Conservation (phyloP, 495 filamentous ascomycete species). For the Hyphodiscus hymeniophilus region DNA sequence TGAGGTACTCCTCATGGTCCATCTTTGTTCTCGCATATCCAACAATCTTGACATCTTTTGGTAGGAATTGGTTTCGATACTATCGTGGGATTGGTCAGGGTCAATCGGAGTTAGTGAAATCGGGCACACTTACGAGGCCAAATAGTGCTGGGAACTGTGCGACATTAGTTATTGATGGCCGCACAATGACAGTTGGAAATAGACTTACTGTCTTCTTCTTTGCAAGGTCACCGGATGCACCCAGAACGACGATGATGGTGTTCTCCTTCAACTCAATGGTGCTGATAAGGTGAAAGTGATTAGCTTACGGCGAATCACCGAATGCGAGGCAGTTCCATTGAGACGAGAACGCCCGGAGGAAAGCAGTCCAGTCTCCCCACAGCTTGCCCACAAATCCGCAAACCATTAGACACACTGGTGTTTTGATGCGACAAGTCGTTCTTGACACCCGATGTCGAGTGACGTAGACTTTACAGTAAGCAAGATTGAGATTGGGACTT, state of each 20-base stretch:
- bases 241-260: slow-evolving; percentile 94
- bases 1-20: slow-evolving; percentile 92
- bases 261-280: slow-evolving; percentile 95
- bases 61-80: slow-evolving; percentile 98
- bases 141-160: slow-evolving; percentile 93
- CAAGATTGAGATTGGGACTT: slow-evolving; percentile 34
- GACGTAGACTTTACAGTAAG: slow-evolving; percentile 25
- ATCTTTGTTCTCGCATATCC: slow-evolving; percentile 99
- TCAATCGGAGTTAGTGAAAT: background rate
- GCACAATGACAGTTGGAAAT: slow-evolving; percentile 7
- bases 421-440: slow-evolving; percentile 9
- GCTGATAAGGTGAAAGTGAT: slow-evolving; percentile 33
- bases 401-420: background rate
- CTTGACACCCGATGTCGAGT: slow-evolving; percentile 8
- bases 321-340: slow-evolving; percentile 2
- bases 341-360: background rate
- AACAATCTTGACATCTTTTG: slow-evolving; percentile 93
- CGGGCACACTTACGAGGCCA: slow-evolving; percentile 65
- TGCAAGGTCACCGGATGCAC: slow-evolving; percentile 93
- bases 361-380: background rate
- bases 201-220: slow-evolving; percentile 96
- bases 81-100: slow-evolving; percentile 34
- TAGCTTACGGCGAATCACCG: slow-evolving; percentile 6
- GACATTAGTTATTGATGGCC: slow-evolving; percentile 19
- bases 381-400: slow-evolving; percentile 6